Evolutionary conservation across 1,284 basidiomycete species (phyloP), one percentile per base, ranked within the genome.

Genomic region (Sporisorium scitamineum): DNA sequence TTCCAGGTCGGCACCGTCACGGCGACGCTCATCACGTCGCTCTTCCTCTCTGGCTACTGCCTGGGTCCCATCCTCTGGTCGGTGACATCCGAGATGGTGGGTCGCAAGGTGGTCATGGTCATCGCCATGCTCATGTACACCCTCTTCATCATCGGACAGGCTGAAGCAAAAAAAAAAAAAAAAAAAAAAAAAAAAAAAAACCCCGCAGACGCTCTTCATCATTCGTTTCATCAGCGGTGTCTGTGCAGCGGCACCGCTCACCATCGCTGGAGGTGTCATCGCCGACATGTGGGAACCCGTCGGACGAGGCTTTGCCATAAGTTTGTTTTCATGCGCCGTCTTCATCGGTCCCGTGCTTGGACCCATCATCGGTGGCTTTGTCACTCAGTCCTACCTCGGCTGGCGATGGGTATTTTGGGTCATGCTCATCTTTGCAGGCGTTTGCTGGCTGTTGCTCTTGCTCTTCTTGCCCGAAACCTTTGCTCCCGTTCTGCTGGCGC

Each of bases 371-470:
- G 85, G 85, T 27, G 72, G 84, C n/a, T 80, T 85, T 58, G 64
- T 72, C 29, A 80, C 80, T 6, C 70, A 78, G 34, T 75, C 73
- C 54, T 75, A 78, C 37, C 58, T 81, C 29, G 85, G 81, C 7
- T 86, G 85, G 85, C 58, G 85, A 14, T 84, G 83, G 82, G 78
- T 84, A 14, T 76, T 85, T 41, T 82, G 80, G 70, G 61, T 84
- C 16, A 80, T 80, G 70, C 51, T 83, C 59, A 81, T 82, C 63
- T 76, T 79, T 54, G 63, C 79, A 22, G 79, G 58, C 11, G 53
- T 69, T 20, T 76, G 84, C 42, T 80, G 84, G 67, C 37, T 85
- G 27, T 34, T 75, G 34, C 79, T 80, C 45, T 24, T 82, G 34
- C 44, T 84, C 61, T 76, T 86, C 50, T 75, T 86, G 44, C 78